Base-by-base conservation (phyloP, 345 rosid genomes). In the Aquilaria sinensis region DNA sequence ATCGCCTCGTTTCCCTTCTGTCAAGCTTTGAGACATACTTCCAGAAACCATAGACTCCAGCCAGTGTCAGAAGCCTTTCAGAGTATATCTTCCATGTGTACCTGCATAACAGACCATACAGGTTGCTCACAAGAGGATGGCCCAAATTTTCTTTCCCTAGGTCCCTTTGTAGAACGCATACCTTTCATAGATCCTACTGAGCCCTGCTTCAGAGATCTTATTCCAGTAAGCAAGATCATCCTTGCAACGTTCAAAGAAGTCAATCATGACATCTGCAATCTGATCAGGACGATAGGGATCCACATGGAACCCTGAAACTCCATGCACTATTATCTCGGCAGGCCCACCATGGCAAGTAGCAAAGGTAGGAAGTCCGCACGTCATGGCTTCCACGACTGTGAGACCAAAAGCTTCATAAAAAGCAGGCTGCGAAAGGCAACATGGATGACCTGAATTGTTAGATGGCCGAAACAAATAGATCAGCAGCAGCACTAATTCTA, bases 281-380 rank as follows among this genome's bases (percentile, higher is more conserved):
- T 84, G 90, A 65, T 85, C 92, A 4, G 98, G 90, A 76, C 89
- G 92, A 66, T 95, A 95, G 5, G 99, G 99, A 79, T 95, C 99
- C 34, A 95, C 84, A 70, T 95, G 96, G 71, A 80, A 95, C 58
- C 99, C 99, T 0, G 99, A 91, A 8, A 71, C 34, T 46, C 93
- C 96, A 8, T 89, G 63, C 71, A 83, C 96, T 30, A 95, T 89
- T 56, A 95, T 89, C 83, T 95, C 99, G 3, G 99, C 94, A 0
- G 99, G 99, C 53, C 98, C 99, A 68, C 99, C 99, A 52, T 91
- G 96, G 67, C 81, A 67, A 49, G 98, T 95, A 57, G 99, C 99
- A 55, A 95, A 85, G 49, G 94, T 89, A 29, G 99, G 99, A 62
- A 95, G 96, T 33, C 90, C 98, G 51, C 89, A 87, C 13, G 96